phyloP scores from a whole-genome alignment of 768 basidiomycete species.

The Trametes villosa region DNA sequence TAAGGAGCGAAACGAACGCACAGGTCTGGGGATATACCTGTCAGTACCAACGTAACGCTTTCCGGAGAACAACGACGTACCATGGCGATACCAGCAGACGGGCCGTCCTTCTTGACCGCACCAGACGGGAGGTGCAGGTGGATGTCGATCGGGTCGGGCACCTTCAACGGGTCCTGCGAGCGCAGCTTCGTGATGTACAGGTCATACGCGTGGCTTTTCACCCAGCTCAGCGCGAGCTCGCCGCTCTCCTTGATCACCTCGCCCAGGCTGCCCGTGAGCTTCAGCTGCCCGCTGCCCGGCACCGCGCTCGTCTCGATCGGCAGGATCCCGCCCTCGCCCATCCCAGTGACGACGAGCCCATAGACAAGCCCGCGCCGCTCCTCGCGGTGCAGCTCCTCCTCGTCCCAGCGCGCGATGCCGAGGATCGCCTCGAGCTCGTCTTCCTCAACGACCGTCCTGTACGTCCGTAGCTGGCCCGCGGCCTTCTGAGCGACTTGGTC shows the following conservation, averaged over 20 bases:
- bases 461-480: no score
- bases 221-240: slow-evolving; percentile 91
- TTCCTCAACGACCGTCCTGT: slow-evolving; percentile 63
- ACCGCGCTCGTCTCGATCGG: slow-evolving; percentile 84
- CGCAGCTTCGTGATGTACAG: slow-evolving; percentile 73
- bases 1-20: slow-evolving; percentile 85
- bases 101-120: slow-evolving; percentile 92
- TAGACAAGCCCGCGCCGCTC: slow-evolving; percentile 79
- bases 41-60: not conserved
- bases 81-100: slow-evolving; percentile 90
- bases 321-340: slow-evolving; percentile 83
- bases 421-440: slow-evolving; percentile 83
- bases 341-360: slow-evolving; percentile 86
- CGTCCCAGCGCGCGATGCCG: slow-evolving; percentile 80
- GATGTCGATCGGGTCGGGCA: slow-evolving; percentile 74
- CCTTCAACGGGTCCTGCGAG: slow-evolving; percentile 74
- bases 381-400: slow-evolving; percentile 77
- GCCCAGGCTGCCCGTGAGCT: slow-evolving; percentile 83
- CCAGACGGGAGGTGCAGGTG: slow-evolving; percentile 91
- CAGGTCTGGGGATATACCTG: slow-evolving; percentile 54
- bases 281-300: slow-evolving; percentile 75
- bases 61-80: slow-evolving; percentile 41
- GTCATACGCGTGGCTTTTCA: slow-evolving; percentile 83
- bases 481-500: no score
- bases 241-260: slow-evolving; percentile 94